phyloP scores from a whole-genome alignment of 768 basidiomycete species.

The Boletus eberwhitei region DNA sequence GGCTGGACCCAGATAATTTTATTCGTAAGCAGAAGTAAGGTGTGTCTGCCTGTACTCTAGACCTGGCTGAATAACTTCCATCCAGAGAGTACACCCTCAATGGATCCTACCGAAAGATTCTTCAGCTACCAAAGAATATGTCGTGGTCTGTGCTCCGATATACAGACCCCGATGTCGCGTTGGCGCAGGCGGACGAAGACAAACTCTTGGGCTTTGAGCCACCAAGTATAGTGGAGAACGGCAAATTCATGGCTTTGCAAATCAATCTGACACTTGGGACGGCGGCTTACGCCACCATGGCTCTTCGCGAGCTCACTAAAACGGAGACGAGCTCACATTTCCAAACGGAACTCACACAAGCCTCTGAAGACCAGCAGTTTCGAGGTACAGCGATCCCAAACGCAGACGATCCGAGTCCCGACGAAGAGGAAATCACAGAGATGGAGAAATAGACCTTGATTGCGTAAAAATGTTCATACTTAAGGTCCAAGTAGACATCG shows the following conservation, averaged over 20 bases:
- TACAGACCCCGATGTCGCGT: constrained; percentile 88
- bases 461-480: background rate
- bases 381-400: constrained; percentile 43
- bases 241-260: constrained; percentile 86
- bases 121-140: constrained; percentile 80
- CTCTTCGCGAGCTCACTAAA: constrained; percentile 90
- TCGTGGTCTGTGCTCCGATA: constrained; percentile 83
- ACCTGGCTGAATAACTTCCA: constrained; percentile 7
- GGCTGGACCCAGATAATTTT: constrained; percentile 87
- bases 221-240: constrained; percentile 62
- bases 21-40: constrained; percentile 83
- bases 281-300: constrained; percentile 98
- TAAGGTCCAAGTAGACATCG: background rate
- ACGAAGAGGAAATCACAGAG: constrained; percentile 12
- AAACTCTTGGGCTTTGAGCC: constrained; percentile 77
- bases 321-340: constrained; percentile 92
- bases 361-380: constrained; percentile 81
- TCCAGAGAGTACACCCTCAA: constrained; percentile 85
- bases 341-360: constrained; percentile 74
- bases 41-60: background rate
- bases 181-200: constrained; percentile 96
- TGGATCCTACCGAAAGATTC: constrained; percentile 90
- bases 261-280: constrained; percentile 83
- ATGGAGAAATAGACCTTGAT: constrained; percentile 1
- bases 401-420: constrained; percentile 23